phyloP scores from a whole-genome alignment of 2,329 filamentous ascomycete genomes.

The Penicillium italicum region DNA sequence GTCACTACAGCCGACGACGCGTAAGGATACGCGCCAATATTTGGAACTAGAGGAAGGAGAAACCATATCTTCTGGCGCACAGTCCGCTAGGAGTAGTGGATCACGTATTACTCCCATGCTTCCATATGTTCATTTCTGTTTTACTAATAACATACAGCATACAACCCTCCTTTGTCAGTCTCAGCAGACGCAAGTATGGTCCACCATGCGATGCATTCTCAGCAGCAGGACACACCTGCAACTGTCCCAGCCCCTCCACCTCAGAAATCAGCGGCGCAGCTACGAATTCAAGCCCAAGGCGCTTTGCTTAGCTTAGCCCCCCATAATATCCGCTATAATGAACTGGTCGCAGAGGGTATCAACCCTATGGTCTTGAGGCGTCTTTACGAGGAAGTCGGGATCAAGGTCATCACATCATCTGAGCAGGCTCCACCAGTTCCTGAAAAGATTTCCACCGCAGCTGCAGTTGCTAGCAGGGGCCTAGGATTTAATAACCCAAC shows the following conservation, averaged over 20 bases:
- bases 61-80: constrained; percentile 20
- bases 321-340: constrained; percentile 68
- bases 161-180: constrained; percentile 34
- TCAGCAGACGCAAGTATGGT: constrained; percentile 19
- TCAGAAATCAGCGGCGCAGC: constrained; percentile 33
- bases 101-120: constrained; percentile 28
- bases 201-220: constrained; percentile 11
- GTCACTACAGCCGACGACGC: not conserved
- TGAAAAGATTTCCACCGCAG: not conserved
- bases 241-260: not conserved
- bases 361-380: constrained; percentile 59
- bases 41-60: constrained; percentile 28
- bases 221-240: constrained; percentile 3
- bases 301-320: constrained; percentile 61
- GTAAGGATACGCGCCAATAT: not conserved
- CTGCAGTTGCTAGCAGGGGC: not conserved
- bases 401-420: constrained; percentile 41
- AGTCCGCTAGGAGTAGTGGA: constrained; percentile 27
- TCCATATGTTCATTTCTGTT: not conserved
- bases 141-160: constrained; percentile 31
- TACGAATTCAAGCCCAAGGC: constrained; percentile 55
- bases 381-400: constrained; percentile 66
- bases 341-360: constrained; percentile 70
- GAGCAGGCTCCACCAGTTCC: not conserved
- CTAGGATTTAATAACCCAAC: not conserved